Evolutionary conservation across 805 yeast species (phyloP).

Genomic region (Metschnikowia henanensis): DNA sequence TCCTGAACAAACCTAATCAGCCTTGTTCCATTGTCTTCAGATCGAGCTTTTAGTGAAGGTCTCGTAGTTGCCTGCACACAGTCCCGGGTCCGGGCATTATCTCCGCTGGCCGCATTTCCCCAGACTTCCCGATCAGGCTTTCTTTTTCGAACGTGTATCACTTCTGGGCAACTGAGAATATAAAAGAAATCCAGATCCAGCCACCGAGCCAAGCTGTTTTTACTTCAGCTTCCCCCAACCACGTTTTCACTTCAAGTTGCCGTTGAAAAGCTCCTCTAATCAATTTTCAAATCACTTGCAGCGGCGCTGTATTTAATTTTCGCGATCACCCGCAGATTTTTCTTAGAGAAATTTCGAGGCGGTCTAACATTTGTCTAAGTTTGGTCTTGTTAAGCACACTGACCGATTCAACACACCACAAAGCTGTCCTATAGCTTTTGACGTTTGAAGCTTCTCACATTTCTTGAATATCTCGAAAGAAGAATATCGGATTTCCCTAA

Average conservation of each 20-base stretch:
- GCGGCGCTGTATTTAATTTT: background rate
- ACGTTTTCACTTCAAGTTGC: too few species aligned
- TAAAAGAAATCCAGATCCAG: slow-evolving; percentile 9
- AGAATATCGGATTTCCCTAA: too few species aligned
- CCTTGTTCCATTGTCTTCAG: too few species aligned
- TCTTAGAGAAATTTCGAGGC: background rate
- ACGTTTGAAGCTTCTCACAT: too few species aligned
- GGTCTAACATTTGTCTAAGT: background rate
- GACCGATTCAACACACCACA: too few species aligned
- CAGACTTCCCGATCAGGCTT: slow-evolving; percentile 13
- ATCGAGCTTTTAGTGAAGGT: too few species aligned
- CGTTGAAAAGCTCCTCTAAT: too few species aligned
- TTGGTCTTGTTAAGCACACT: background rate
- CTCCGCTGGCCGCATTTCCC: slow-evolving; percentile 13
- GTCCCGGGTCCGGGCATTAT: background rate
- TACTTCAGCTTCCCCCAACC: too few species aligned
- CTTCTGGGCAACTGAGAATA: slow-evolving; percentile 1
- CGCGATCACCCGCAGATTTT: slow-evolving; percentile 10
- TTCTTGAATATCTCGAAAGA: too few species aligned
- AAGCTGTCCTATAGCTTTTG: too few species aligned
- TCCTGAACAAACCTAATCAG: too few species aligned
- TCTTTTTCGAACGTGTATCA: background rate
- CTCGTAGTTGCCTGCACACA: slow-evolving; percentile 5
- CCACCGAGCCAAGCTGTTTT: background rate
- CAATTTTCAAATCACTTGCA: too few species aligned